Base-by-base conservation (phyloP, 2,329 filamentous ascomycete genomes). In the Bipolaris cookei region DNA sequence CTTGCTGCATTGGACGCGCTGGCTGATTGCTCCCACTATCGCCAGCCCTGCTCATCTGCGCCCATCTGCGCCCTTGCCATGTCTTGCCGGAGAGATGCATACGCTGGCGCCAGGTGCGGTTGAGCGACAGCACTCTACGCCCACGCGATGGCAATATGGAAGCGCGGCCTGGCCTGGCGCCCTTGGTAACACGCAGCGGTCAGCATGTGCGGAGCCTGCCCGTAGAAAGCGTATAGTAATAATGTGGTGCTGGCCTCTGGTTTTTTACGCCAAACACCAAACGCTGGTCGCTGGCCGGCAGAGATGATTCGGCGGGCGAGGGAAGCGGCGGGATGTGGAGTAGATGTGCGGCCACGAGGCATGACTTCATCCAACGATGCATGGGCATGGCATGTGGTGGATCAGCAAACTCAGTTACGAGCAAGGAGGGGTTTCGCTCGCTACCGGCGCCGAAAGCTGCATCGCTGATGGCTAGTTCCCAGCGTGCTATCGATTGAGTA, bases 361-460 rank as follows among this genome's bases (percentile, higher is more conserved):
- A 65, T 68, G 66, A 61, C 64, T 65, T 67, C 52, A 61, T 67
- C 48, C 44, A 56, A 58, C 46, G 48, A 54, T 47, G 32, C 59
- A 25, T 43, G 54, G 59, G 55, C 63, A 65, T 54, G 64, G 62
- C 47, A 38, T 46, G 63, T 51, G 39, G 56, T 28, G 46, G 67
- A 70, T 70, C 64, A 64, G 62, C 69, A 63, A 61, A 53, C 63
- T 61, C 61, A 59, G 51, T 63, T 52, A 11, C 16, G 18, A 20
- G 37, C 18, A 16, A 20, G 56, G 45, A n/a, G 39, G 48, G 46
- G 45, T 62, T 62, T 58, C 57, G 61, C 65, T 71, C 67, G 68
- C 67, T 71, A 70, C 67, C 67, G 59, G 63, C 43, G 59, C 58
- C 59, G 58, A 59, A 55, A 56, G 54, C 59, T 64, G 63, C 60